Base-by-base conservation (phyloP, 2,329 filamentous ascomycete species). In the Trichoderma oligosporum region DNA sequence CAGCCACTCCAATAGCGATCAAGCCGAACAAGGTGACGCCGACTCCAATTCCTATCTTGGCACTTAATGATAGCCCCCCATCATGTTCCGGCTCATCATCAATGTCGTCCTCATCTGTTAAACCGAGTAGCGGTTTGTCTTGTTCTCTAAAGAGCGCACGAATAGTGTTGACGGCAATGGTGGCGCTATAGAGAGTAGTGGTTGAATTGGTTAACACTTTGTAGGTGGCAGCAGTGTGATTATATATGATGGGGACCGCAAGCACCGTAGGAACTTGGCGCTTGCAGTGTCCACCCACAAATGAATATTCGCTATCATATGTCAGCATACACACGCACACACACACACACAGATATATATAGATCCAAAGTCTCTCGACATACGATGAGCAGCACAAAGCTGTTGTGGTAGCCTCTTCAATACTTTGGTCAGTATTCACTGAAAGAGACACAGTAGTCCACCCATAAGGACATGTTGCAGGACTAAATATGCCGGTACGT, bases 341-440 rank as follows among this genome's bases (percentile, higher is more conserved):
- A 39, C 20, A 20, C n/a, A 8, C 16, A 16, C 4, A 24, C 16
- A 35, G 25, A n/a, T n/a, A n/a, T n/a, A n/a, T 18, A 4, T 1
- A 25, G 6, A 24, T 33, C 49, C 25, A n/a, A 20, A 20, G 14
- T 8, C 8, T 7, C 11, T 45, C 31, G n/a, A 57, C 73, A 58
- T 71, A 75, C 73, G 69, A 73, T 54, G 73, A 75, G 51, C 73
- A 75, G 60, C 73, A 75, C 14, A 74, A 63, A 4, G 71, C 71
- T 9, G 73, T 75, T 6, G 71, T 74, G n/a, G 70, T 74, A 25
- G 68, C 67, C 42, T 67, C 63, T 9, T 62, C 60, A 49, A 60
- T 58, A 27, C 59, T 57, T 47, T 67, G 63, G 8, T 70, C 65
- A 2, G 66, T 68, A 35, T 68, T 67, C 22, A 69, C 65, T 1